Evolutionary conservation across 176 grass and related monocot genomes (phyloP).

Genomic region (Zea luxurians): DNA sequence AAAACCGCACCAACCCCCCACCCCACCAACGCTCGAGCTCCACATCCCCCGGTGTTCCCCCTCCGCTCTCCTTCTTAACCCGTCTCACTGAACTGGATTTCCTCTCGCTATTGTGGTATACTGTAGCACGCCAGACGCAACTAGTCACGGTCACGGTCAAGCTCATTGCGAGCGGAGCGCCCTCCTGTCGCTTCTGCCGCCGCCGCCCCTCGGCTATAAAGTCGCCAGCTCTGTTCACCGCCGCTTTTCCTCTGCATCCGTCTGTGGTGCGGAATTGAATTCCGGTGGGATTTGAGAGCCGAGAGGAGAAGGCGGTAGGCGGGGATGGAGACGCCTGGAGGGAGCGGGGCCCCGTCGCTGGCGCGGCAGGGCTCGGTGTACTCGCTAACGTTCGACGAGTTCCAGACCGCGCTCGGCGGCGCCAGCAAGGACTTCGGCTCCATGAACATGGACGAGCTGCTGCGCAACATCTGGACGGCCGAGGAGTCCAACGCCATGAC

Average conservation of each 20-base stretch:
- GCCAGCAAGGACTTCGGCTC: conserved; percentile 76
- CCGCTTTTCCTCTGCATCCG: background rate
- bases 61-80: background rate
- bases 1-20: conserved; percentile 39
- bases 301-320: background rate
- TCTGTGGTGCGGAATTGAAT: background rate
- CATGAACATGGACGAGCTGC: conserved; percentile 98
- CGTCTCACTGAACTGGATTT: conserved; percentile 25
- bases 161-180: too few species aligned
- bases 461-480: conserved; percentile 84
- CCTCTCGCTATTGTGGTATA: conserved; percentile 48
- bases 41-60: background rate
- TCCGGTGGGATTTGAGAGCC: conserved; percentile 18
- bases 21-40: background rate
- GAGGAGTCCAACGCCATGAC: conserved; percentile 79
- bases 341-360: conserved; percentile 43
- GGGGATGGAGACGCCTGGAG: conserved; percentile 63
- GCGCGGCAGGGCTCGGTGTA: conserved; percentile 76
- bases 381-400: conserved; percentile 87
- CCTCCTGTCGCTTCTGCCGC: conserved; percentile 13
- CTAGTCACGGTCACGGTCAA: background rate
- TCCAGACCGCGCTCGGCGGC: conserved; percentile 70
- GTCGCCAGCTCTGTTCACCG: background rate
- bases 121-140: background rate
- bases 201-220: conserved; percentile 1